A percentile compares a stretch with the other conserved stretches of the same genome.
phyloP scores from a whole-genome alignment of 192 early-diverging fungal species.

The Lobosporangium transversale region DNA sequence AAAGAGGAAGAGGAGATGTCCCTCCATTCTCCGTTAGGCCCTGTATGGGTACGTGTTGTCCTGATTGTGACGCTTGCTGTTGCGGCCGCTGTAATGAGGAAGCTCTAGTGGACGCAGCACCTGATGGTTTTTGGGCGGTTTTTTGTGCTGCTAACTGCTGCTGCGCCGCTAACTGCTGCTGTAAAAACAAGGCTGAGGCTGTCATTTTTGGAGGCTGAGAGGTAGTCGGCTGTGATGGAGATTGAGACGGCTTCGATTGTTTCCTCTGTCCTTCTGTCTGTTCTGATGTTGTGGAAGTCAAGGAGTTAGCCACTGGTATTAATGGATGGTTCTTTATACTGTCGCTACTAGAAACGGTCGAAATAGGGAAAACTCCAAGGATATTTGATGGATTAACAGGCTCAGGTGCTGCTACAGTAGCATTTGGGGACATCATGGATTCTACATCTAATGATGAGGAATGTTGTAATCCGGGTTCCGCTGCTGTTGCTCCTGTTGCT shows the following conservation, averaged over 20 bases:
- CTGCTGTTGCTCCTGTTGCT: too few species aligned
- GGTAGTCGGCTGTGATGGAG: not conserved
- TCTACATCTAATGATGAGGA: too few species aligned
- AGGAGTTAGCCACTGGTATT: too few species aligned
- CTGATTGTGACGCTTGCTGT: not conserved
- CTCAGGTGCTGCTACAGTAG: too few species aligned
- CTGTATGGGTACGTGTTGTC: not conserved
- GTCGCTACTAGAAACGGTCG: too few species aligned
- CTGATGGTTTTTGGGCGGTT: slow-evolving; percentile 1
- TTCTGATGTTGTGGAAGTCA: too few species aligned
- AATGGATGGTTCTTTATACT: too few species aligned
- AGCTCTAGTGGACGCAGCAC: not conserved
- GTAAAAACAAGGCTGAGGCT: slow-evolving; percentile 20
- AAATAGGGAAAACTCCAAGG: too few species aligned
- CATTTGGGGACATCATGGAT: too few species aligned
- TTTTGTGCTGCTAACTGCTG: slow-evolving; percentile 8
- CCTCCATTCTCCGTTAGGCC: not conserved
- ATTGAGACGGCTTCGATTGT: not conserved
- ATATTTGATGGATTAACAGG: too few species aligned
- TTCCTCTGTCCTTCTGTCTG: too few species aligned
- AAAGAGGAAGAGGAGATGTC: not conserved
- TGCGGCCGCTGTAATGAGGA: not conserved
- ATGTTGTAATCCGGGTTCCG: too few species aligned
- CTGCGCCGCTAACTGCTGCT: slow-evolving; percentile 29
- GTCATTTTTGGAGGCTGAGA: not conserved